Base-by-base conservation (phyloP, 306 rosid genomes). In the Elaeagnus macrophylla region DNA sequence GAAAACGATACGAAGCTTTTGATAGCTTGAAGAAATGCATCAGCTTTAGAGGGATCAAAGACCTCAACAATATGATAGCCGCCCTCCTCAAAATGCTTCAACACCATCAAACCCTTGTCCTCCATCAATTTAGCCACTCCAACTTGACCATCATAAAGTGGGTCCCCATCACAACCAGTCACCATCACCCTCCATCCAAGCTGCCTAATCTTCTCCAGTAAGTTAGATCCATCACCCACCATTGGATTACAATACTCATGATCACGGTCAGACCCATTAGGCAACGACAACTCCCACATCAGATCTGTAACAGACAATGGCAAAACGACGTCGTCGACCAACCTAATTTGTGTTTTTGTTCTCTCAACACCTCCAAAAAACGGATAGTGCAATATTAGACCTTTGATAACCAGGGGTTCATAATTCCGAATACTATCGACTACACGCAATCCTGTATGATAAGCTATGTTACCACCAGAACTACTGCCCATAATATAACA, bases 361-460 rank as follows among this genome's bases (percentile, higher is more conserved):
- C 82, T 67, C 10, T 16, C 46, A 52, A 72, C 47, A 39, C 82
- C 75, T 46, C 86, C 79, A 12, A 80, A 72, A 64, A 65, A 80
- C 0, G 82, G 80, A 0, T 72, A 75, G 57, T 72, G 85, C 60
- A 76, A 56, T 57, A 76, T 62, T 39, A 80, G 15, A 65, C 82
- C 80, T 51, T 13, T 7, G 69, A 80, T 73, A 49, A 39, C 62
- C 64, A 73, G 35, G 3, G 65, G 70, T 2, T 19, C 47, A 39
- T 64, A 64, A 0, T 38, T 19, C 18, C 64, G 62, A 20, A 47
- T 38, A 10, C 48, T 41, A 2, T 39, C 4, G 1, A 65, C 54
- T 1, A 60, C 78, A 12, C 48, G 65, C 8, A 73, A 60, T 11
- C 74, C 72, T 0, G 47, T 62, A 6, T 55, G 67, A 68, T 77